Evolutionary conservation across 139 green algal genomes (phyloP).

Genomic region (Mesostigma viride): DNA sequence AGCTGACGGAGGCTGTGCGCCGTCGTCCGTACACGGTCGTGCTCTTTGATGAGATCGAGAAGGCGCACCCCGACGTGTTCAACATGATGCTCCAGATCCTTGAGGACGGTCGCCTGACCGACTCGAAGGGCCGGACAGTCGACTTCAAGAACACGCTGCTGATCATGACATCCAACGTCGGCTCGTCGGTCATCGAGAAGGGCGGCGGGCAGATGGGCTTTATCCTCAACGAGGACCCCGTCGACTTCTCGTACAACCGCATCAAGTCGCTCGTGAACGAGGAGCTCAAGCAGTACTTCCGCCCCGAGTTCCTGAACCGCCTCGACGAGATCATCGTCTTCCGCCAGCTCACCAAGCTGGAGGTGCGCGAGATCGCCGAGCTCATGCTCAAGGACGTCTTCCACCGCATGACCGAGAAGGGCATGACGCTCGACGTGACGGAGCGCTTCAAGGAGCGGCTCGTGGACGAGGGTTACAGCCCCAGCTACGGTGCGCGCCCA

Average conservation of each 20-base stretch:
- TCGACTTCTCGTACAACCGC: conserved; percentile 70
- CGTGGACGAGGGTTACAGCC: conserved; percentile 98
- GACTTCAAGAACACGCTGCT: conserved; percentile 99
- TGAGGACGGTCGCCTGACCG: conserved; percentile 81
- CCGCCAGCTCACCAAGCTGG: conserved; percentile 91
- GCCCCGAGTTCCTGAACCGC: conserved; percentile 95
- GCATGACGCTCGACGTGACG: conserved; percentile 59
- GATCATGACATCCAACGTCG: conserved; percentile 99
- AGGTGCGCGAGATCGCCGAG: conserved; percentile 96
- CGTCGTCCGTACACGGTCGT: conserved; percentile 95
- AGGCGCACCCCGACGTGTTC: conserved; percentile 99
- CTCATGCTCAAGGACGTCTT: conserved; percentile 96
- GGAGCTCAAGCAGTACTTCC: conserved; percentile 99
- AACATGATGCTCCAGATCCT: conserved; percentile 99
- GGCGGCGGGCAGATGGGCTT: conserved; percentile 67
- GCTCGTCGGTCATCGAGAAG: conserved; percentile 84
- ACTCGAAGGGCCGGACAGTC: conserved; percentile 74
- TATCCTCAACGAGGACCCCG: conserved; percentile 44
- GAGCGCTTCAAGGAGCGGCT: conserved; percentile 66
- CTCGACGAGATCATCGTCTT: conserved; percentile 99
- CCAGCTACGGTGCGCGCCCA: conserved; percentile 90
- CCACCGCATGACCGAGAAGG: conserved; percentile 80
- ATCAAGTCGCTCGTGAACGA: conserved; percentile 98
- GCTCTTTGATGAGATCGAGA: conserved; percentile 99
- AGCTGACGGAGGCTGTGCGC: conserved; percentile 94